These are phyloP conservation scores for Chamaecrista fasciculata DNA, from an alignment of 306 rosid genomes.

Conservation along the genomic window DNA sequence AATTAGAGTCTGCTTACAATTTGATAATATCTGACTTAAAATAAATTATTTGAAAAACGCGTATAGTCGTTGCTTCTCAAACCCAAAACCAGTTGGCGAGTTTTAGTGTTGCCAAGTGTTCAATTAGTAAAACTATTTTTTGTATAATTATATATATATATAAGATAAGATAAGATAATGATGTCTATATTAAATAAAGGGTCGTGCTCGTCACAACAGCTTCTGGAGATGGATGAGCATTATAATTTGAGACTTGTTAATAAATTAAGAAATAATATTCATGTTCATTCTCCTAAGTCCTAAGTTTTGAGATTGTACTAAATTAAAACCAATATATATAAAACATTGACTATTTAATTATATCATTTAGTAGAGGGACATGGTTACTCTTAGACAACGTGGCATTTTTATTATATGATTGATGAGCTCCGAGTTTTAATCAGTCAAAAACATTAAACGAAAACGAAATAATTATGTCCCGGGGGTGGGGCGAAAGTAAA, in stretches of 20 bases:
- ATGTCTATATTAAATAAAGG: conserved; percentile 6
- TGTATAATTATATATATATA: no score
- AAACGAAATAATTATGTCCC: neutral
- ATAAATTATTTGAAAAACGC: neutral
- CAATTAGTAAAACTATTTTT: neutral
- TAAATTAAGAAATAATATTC: conserved; percentile 5
- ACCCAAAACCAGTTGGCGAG: no score
- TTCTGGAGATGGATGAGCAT: neutral
- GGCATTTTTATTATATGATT: neutral
- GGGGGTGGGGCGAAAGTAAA: no score
- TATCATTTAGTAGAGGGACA: neutral
- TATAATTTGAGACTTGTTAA: neutral
- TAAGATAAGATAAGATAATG: neutral
- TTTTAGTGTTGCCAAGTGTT: conserved; percentile 30
- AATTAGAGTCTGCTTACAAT: neutral
- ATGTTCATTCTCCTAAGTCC: no score
- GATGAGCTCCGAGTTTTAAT: neutral
- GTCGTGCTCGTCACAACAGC: conserved; percentile 23
- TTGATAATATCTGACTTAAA: neutral
- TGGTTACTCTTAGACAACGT: neutral
- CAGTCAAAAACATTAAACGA: neutral
- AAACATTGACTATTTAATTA: neutral
- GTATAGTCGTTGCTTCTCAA: neutral
- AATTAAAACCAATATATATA: no score
- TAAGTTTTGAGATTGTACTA: no score